Conservation (phyloP, 1,284 basidiomycete species). For the Rhizopogon parksii region DNA sequence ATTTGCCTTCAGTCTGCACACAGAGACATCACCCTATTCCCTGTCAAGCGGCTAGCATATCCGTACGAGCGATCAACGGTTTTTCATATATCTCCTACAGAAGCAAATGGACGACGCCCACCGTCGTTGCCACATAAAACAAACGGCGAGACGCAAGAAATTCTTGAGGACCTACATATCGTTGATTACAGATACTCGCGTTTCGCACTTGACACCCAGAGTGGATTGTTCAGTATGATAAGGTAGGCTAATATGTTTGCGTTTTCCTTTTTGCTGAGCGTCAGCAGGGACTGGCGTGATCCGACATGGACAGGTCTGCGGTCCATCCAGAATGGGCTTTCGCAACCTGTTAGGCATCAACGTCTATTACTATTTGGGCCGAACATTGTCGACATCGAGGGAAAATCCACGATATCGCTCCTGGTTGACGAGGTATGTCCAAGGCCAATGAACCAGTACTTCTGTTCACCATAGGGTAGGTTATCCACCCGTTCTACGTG, state of each 20-base stretch:
- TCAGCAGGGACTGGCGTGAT: constrained; percentile 86
- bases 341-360: constrained; percentile 50
- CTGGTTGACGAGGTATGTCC: constrained; percentile 80
- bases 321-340: constrained; percentile 61
- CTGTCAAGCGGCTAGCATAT: constrained; percentile 62
- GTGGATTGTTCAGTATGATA: constrained; percentile 78
- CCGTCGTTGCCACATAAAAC: constrained; percentile 19
- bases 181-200: constrained; percentile 86
- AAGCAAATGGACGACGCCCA: constrained; percentile 16
- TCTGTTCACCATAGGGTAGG: constrained; percentile 15
- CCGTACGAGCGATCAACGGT: constrained; percentile 74
- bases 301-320: constrained; percentile 62
- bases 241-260: constrained; percentile 38
- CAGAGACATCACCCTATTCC: constrained; percentile 75
- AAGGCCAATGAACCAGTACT: not conserved
- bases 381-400: constrained; percentile 90
- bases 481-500: constrained; percentile 95
- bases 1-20: constrained; percentile 59
- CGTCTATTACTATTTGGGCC: constrained; percentile 73
- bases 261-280: not conserved
- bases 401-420: constrained; percentile 76
- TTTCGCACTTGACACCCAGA: constrained; percentile 82
- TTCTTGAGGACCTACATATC: constrained; percentile 48
- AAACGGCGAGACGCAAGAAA: constrained; percentile 28
- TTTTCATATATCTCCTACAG: constrained; percentile 43